Conservation (phyloP, 176 grass and related monocot species). For the Tillandsia leiboldiana region DNA sequence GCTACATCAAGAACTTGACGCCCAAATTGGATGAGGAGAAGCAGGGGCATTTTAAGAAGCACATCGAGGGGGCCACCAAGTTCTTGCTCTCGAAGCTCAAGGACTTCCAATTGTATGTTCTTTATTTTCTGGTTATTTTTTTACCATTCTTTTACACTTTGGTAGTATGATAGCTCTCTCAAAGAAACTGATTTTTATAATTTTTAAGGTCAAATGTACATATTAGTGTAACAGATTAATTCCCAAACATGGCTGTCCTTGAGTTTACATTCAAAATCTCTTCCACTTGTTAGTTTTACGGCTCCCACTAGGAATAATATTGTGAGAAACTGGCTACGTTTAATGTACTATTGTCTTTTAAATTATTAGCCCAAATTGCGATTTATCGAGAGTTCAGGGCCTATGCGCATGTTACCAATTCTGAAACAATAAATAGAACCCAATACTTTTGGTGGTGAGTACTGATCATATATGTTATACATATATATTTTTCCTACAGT, state of each 20-base stretch:
- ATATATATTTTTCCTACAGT: not conserved
- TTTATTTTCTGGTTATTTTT: not conserved
- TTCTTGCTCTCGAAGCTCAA: slow-evolving; percentile 25
- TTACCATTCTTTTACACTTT: not conserved
- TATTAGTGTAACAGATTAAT: too few relatives aligned
- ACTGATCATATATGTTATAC: not conserved
- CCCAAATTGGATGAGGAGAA: slow-evolving; percentile 28
- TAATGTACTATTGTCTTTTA: too few relatives aligned
- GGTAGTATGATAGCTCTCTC: not conserved
- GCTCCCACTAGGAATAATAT: too few relatives aligned
- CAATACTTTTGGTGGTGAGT: not conserved
- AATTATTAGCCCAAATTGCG: too few relatives aligned
- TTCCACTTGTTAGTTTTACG: too few relatives aligned
- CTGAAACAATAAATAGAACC: not conserved
- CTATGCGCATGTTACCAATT: not conserved
- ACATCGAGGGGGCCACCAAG: slow-evolving; percentile 30
- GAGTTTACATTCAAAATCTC: too few relatives aligned
- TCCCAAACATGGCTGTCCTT: too few relatives aligned
- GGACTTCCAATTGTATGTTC: slow-evolving; percentile 33
- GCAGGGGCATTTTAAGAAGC: slow-evolving; percentile 27
- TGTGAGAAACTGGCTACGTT: too few relatives aligned
- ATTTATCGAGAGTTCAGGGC: too few relatives aligned
- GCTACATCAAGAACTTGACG: slow-evolving; percentile 29
- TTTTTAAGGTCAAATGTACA: not conserved
- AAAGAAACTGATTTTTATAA: not conserved